Conservation (phyloP, 2,329 filamentous ascomycete genomes). For the Ophiostoma populinum region DNA sequence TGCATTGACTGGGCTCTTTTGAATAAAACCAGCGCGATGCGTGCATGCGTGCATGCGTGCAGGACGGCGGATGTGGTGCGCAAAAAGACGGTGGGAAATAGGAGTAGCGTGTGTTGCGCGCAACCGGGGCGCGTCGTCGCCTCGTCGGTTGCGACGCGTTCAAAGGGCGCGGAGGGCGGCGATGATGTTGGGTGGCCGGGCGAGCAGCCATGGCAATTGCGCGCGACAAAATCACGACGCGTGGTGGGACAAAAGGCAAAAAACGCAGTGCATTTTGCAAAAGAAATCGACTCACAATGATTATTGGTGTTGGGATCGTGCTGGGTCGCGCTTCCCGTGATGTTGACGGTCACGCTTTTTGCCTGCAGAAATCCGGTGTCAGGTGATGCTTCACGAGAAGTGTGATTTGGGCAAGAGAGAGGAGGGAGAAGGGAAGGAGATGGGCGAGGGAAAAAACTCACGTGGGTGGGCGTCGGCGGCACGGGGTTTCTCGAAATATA, state of each 20-base stretch:
- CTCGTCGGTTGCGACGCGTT: too few relatives aligned
- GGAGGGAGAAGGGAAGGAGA: background rate
- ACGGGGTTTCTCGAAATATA: conserved; percentile 13
- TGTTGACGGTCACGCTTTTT: conserved; percentile 9
- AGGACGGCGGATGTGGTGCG: too few relatives aligned
- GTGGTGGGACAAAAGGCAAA: background rate
- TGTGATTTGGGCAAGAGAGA: conserved; percentile 3
- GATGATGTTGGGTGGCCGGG: too few relatives aligned
- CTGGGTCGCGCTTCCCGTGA: background rate
- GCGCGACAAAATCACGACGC: too few relatives aligned
- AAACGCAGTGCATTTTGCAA: background rate
- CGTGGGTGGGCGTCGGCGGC: conserved; percentile 12
- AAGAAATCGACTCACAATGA: conserved; percentile 11
- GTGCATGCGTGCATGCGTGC: too few relatives aligned
- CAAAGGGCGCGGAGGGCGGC: too few relatives aligned
- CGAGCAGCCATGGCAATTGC: too few relatives aligned
- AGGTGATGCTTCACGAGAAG: conserved; percentile 14
- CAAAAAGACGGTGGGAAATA: too few relatives aligned
- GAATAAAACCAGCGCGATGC: too few relatives aligned
- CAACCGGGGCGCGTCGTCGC: too few relatives aligned
- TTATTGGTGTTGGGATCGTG: background rate
- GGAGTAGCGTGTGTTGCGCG: too few relatives aligned
- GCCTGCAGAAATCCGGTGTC: conserved; percentile 13
- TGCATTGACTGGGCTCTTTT: too few relatives aligned
- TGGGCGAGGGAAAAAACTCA: conserved; percentile 6